Base-by-base conservation (phyloP, 192 early-diverging fungal species). In the Coemansia sp. region DNA sequence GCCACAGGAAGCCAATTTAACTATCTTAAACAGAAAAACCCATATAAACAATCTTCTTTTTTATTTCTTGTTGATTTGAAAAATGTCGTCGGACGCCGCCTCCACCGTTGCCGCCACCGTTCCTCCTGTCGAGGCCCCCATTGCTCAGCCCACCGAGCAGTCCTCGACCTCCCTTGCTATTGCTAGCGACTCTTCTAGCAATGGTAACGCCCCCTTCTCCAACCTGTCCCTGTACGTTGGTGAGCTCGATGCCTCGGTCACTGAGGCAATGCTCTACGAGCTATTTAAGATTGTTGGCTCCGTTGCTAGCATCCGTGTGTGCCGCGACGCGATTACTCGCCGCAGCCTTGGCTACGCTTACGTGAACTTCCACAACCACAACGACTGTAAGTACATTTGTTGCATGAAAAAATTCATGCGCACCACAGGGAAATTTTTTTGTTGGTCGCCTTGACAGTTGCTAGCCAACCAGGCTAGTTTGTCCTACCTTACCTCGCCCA, bases 311-410 rank as follows among this genome's bases (percentile, higher is more conserved):
- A 98, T 99, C 75, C 94, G 97, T 85, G 96, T 99, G 47, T 99
- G 97, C 85, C 88, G 97, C 77, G 97, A 99, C 83, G 92, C 95
- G 53, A 93, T 98, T 64, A 99, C 97, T 70, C 91, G 97, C 62
- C 92, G 95, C 80, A 92, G 90, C 68, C 86, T 99, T 69, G 96
- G 97, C 58, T 99, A 99, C 81, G 95, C 93, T 63, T 99, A 99
- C 86, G 96, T 99, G 79, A 99, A 99, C 92, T 99, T 90, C 89
- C 93, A 95, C 85, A 93, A 92, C 84, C 86, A 88, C 42, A 73
- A 87, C 52, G 96, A 99, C 82, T 74, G 78, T 77, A 76, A 76
- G 74, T 76, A 88, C 85, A 86, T 74, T 74, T 23, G 35, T 62
- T 73, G 26, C 4, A 47, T 72, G 64, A 23, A 28, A 46, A 30